Conservation (phyloP, 805 yeast species). For the Kuraishia ogatae region DNA sequence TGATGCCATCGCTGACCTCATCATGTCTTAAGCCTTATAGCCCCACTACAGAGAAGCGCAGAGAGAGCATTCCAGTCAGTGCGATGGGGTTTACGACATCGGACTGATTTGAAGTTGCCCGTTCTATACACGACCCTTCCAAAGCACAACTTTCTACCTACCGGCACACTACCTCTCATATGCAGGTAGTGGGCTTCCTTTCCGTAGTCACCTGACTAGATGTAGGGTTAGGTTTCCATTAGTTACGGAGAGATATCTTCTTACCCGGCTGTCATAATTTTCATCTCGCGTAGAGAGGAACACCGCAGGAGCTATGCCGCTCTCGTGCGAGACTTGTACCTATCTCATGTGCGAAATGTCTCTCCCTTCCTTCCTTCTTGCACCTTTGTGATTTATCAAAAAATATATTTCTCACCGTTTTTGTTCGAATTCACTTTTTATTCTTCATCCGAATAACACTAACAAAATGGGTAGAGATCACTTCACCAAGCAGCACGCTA, state of each 20-base stretch:
- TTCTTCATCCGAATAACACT: slow-evolving; percentile 1
- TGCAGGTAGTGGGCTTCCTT: neutral
- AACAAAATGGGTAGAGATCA: slow-evolving; percentile 93
- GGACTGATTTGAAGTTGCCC: neutral
- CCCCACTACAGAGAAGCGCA: too few relatives aligned
- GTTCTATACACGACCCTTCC: neutral
- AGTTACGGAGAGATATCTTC: neutral
- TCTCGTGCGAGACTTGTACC: too few relatives aligned
- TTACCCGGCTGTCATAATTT: neutral
- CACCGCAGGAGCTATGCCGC: too few relatives aligned
- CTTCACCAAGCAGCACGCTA: slow-evolving; percentile 91
- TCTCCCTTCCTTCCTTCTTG: neutral
- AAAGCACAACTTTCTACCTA: neutral
- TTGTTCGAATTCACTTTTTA: neutral
- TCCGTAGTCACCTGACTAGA: neutral
- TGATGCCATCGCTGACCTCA: too few relatives aligned
- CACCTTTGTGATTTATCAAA: neutral
- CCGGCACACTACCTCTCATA: neutral
- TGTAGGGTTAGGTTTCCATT: neutral
- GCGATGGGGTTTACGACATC: too few relatives aligned
- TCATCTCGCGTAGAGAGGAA: neutral
- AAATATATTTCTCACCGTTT: neutral
- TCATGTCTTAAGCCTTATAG: too few relatives aligned
- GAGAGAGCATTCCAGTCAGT: too few relatives aligned
- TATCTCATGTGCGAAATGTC: neutral